phyloP scores from a whole-genome alignment of 768 basidiomycete genomes.

The Coprinopsis sp. region DNA sequence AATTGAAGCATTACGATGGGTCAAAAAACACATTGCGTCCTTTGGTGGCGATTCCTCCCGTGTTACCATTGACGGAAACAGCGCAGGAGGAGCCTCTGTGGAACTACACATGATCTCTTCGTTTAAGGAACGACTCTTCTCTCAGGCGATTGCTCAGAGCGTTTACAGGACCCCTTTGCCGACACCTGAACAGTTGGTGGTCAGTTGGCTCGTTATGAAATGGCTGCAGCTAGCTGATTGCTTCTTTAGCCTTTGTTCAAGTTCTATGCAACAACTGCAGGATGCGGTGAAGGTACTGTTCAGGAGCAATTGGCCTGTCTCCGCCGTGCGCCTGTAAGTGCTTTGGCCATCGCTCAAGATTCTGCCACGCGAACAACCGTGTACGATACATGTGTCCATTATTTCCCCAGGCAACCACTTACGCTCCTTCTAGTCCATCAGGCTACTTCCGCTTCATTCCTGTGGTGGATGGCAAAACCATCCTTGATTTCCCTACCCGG shows the following conservation, averaged over 20 bases:
- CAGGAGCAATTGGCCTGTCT: slow-evolving; percentile 40
- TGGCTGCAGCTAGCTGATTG: neutral
- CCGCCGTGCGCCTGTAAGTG: slow-evolving; percentile 44
- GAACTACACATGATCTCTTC: slow-evolving; percentile 54
- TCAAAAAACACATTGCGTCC: slow-evolving; percentile 51
- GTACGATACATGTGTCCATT: slow-evolving; percentile 26
- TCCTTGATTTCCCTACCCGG: slow-evolving; percentile 47
- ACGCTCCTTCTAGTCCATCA: no score
- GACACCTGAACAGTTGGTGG: slow-evolving; percentile 47
- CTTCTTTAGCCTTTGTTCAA: slow-evolving; percentile 44
- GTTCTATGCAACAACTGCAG: slow-evolving; percentile 44
- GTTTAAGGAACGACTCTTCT: slow-evolving; percentile 36
- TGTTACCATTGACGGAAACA: slow-evolving; percentile 60
- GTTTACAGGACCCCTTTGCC: slow-evolving; percentile 51
- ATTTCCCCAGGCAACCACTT: neutral
- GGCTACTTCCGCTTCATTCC: slow-evolving; percentile 48
- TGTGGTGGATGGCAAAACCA: slow-evolving; percentile 48
- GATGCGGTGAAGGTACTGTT: slow-evolving; percentile 39
- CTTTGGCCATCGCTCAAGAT: slow-evolving; percentile 53
- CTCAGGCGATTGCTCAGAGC: slow-evolving; percentile 58
- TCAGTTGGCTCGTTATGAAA: slow-evolving; percentile 25
- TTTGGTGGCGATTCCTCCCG: slow-evolving; percentile 61
- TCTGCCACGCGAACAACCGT: slow-evolving; percentile 33
- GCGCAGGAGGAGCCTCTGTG: slow-evolving; percentile 52
- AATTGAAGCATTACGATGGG: slow-evolving; percentile 59